These are phyloP conservation scores for Sporothrix mexicana DNA, from an alignment of 2,329 filamentous ascomycete genomes.

Conservation along the genomic window DNA sequence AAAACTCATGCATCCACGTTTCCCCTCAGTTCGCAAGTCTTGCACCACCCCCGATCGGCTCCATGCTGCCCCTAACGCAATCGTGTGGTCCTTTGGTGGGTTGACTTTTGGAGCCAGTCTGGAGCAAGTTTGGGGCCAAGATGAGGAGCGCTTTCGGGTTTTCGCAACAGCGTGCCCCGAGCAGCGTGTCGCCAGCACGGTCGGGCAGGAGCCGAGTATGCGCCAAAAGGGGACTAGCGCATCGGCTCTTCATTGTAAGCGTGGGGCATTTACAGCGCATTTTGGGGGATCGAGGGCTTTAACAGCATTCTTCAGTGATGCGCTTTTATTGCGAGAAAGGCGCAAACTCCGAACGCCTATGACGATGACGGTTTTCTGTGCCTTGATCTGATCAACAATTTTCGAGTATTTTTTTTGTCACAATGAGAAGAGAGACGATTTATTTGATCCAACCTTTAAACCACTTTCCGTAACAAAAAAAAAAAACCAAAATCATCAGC, in stretches of 20 bases:
- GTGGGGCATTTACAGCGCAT: too few relatives aligned
- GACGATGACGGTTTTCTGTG: background rate
- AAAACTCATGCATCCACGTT: background rate
- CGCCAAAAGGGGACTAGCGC: conserved; percentile 6
- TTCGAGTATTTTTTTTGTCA: conserved; percentile 8
- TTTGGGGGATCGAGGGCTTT: too few relatives aligned
- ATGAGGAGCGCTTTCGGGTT: conserved; percentile 29
- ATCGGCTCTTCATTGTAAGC: background rate
- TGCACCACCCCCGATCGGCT: conserved; percentile 27
- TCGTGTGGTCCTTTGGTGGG: conserved; percentile 11
- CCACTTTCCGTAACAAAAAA: background rate
- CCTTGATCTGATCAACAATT: background rate
- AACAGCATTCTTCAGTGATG: too few relatives aligned
- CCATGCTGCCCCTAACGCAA: conserved; percentile 11
- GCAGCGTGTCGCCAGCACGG: background rate
- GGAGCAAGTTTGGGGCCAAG: background rate
- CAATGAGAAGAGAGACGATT: background rate
- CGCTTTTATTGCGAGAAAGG: background rate
- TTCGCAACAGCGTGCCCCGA: conserved; percentile 34
- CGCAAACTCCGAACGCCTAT: conserved; percentile 14
- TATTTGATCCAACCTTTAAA: background rate
- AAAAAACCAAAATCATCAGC: background rate
- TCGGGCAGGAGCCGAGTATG: conserved; percentile 21
- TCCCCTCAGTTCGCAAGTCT: conserved; percentile 24
- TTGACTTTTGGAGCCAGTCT: background rate